Conservation (phyloP, 257 asterid species). For the Fraxinus cuspidata region DNA sequence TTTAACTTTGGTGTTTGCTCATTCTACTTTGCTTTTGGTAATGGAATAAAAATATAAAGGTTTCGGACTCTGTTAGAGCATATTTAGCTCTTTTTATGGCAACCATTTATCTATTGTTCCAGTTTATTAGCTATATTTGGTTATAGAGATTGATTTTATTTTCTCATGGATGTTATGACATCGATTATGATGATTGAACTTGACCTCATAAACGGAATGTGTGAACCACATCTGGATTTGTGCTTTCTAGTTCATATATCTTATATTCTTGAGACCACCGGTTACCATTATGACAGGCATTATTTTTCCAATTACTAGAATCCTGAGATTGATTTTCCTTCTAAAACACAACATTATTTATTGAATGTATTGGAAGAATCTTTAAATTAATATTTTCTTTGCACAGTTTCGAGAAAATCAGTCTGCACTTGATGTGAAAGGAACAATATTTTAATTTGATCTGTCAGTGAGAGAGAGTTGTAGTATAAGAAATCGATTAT, state of each 20-base stretch:
- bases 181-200: neutral
- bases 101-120: neutral
- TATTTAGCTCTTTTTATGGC: neutral
- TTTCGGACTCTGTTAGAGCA: neutral
- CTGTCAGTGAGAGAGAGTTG: neutral
- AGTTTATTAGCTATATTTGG: neutral
- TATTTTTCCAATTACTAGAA: neutral
- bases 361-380: constrained; percentile 1
- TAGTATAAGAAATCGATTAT: neutral
- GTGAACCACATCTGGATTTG: neutral
- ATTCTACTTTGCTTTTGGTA: neutral
- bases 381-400: neutral
- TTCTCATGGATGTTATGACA: neutral
- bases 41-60: neutral
- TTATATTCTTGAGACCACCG: neutral
- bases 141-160: neutral
- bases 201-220: neutral
- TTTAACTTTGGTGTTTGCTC: neutral
- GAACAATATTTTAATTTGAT: neutral
- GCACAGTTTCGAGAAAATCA: neutral
- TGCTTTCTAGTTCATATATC: neutral
- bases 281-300: neutral
- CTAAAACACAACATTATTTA: neutral
- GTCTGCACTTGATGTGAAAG: neutral
- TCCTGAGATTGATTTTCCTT: constrained; percentile 3